Base-by-base conservation (phyloP, 768 basidiomycete species). In the Podaxis sp. region DNA sequence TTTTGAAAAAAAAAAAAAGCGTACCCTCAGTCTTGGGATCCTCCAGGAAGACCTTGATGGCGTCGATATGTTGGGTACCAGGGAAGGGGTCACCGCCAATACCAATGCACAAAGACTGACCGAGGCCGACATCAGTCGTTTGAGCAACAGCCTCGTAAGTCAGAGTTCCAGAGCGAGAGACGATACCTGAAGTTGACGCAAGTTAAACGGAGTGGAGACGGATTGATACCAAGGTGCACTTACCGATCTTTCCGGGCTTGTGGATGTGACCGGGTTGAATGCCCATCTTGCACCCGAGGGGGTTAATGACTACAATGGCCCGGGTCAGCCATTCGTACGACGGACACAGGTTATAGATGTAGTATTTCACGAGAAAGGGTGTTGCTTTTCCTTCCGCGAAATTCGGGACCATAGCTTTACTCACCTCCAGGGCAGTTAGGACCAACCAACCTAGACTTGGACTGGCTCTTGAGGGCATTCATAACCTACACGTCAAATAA, bases 131-230 rank as follows among this genome's bases (percentile, higher is more conserved):
- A 63, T 86, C 85, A 9, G 96, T 98, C 35, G 96, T 99, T 75
- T 98, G 95, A 51, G 91, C 94, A 70, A 98, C 97, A 59, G 97
- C 95, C 79, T 99, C 97, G 73, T 99, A 99, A 4, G 97, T 98
- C 70, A 99, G 77, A 7, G 95, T 97, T 55, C 95, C 95, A 36
- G 95, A 96, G 55, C 95, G 91, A 28, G 95, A 96, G 52, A 95
- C 95, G 65, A 97, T 95, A 59, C 93, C 93, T 94, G 60, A 21
- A 18, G 37, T 14, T 11, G 21, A 42, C 37, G 53, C 10, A 32
- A 36, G 13, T 54, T 25, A 6, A 2, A 36, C 21, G 37, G 38
- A 28, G 57, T 10, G 35, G 37, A 35, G 38, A 13, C 6, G 37
- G 50, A 48, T 38, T 38, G 40, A 38, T 18, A 32, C 11, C 18